Evolutionary conservation across 1,284 basidiomycete genomes (phyloP).

Genomic region (Cystobasidiaceae sp.): DNA sequence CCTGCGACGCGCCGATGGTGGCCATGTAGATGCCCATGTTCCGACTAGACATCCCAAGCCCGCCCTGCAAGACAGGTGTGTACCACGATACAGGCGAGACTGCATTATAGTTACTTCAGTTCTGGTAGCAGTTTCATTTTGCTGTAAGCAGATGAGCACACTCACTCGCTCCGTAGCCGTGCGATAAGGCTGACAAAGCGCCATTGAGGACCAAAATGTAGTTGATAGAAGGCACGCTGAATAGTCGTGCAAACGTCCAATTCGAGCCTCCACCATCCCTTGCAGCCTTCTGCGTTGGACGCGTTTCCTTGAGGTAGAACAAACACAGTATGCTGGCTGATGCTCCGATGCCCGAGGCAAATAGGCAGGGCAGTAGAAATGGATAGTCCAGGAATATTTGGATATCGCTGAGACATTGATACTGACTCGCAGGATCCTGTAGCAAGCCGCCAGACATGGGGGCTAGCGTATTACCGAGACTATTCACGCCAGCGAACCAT

Average conservation of each 20-base stretch:
- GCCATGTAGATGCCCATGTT: neutral
- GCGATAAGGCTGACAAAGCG: too few relatives aligned
- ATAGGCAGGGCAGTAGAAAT: neutral
- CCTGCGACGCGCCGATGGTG: neutral
- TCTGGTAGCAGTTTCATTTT: too few relatives aligned
- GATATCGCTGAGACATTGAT: neutral
- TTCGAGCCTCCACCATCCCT: too few relatives aligned
- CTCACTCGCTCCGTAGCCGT: too few relatives aligned
- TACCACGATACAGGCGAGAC: neutral
- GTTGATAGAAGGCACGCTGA: too few relatives aligned
- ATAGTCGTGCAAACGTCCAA: too few relatives aligned
- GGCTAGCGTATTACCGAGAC: neutral
- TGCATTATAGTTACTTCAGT: neutral
- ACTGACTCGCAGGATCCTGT: neutral
- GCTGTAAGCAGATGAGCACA: too few relatives aligned
- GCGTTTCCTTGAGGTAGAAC: neutral
- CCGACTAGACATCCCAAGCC: neutral
- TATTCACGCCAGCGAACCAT: neutral
- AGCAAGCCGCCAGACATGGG: neutral
- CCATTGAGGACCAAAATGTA: too few relatives aligned
- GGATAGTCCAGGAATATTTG: neutral
- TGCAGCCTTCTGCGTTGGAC: neutral
- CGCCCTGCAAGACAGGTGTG: neutral
- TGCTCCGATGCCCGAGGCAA: neutral
- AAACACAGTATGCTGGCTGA: neutral